Evolutionary conservation across 768 basidiomycete species (phyloP), one percentile per base, ranked within the genome.

Genomic region (Phaffia australis): DNA sequence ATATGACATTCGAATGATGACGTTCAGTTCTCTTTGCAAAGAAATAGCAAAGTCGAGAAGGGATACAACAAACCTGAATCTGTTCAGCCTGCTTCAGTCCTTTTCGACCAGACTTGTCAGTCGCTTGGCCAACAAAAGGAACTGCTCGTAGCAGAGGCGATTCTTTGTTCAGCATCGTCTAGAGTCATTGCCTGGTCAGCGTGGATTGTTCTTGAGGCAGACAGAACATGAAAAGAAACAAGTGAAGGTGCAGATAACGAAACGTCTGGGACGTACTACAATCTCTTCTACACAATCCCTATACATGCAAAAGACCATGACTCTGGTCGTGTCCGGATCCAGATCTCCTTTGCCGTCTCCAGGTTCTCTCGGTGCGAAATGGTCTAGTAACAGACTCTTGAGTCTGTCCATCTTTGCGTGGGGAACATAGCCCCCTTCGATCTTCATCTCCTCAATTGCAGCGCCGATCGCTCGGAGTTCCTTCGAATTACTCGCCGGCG

Each of bases 401-500:
- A 94, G 81, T 66, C 81, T 85, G 56, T 90, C 89, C 84, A 97
- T 87, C 79, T 99, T 99, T 3, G 94, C 94, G 76, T 99, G 94
- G 14, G 73, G 63, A 69, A 72, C 71, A 49, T 73, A 70, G 63
- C 76, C 72, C 48, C 71, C 50, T 42, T 69, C 60, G 66, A 60
- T 48, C 15, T 70, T 50, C 55, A 74, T 61, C 3, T 68, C 54
- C 30, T 65, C 69, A 72, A 73, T 19, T 42, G 65, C 35, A 57
- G 55, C 48, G 62, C 81, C 74, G 1, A 80, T 75, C 72, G 85
- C 55, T 72, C 74, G 57, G 51, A 70, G 61, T 72, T 75, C 65
- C 54, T 73, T 72, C 80, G 15, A 72, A 0, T 73, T 78, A 47
- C 77, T 67, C 35, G 71, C 72, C 11, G 65, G 76, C 23, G 78